Evolutionary conservation across 164 flowering plant genomes (phyloP).

Genomic region (Aristolochia californica): DNA sequence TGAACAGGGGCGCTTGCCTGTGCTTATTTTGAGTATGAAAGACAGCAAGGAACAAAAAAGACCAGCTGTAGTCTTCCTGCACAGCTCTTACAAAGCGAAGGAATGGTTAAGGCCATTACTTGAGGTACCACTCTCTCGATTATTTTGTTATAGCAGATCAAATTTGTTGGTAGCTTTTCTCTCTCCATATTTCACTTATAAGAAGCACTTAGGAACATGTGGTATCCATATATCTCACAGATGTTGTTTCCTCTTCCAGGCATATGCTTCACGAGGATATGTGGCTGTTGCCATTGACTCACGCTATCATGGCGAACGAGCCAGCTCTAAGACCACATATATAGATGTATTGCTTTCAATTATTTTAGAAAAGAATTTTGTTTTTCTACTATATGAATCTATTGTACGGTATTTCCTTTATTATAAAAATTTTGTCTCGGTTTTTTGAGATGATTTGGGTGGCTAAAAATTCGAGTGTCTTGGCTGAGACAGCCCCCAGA

Average conservation of each 20-base stretch:
- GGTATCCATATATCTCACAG: neutral
- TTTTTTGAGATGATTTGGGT: no score
- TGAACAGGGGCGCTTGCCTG: constrained; percentile 87
- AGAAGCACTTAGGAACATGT: no score
- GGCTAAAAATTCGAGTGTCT: no score
- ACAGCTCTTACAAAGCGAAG: constrained; percentile 78
- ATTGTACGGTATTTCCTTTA: no score
- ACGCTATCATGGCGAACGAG: constrained; percentile 98
- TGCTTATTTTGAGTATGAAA: constrained; percentile 65
- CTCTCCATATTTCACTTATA: neutral
- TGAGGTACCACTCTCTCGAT: constrained; percentile 39
- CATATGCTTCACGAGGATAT: constrained; percentile 92
- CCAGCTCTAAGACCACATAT: constrained; percentile 52
- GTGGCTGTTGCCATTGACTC: constrained; percentile 87
- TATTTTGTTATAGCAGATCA: no score
- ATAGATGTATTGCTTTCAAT: constrained; percentile 33
- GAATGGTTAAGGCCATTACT: constrained; percentile 94
- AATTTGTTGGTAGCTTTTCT: neutral
- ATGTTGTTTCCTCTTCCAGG: constrained; percentile 36
- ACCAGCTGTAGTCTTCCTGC: constrained; percentile 84
- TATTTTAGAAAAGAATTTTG: neutral
- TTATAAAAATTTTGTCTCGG: no score
- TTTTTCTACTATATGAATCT: neutral
- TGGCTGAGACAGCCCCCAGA: no score
- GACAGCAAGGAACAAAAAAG: constrained; percentile 32